Conservation (phyloP, 495 filamentous ascomycete genomes). For the Penicillium psychrofluorescens region DNA sequence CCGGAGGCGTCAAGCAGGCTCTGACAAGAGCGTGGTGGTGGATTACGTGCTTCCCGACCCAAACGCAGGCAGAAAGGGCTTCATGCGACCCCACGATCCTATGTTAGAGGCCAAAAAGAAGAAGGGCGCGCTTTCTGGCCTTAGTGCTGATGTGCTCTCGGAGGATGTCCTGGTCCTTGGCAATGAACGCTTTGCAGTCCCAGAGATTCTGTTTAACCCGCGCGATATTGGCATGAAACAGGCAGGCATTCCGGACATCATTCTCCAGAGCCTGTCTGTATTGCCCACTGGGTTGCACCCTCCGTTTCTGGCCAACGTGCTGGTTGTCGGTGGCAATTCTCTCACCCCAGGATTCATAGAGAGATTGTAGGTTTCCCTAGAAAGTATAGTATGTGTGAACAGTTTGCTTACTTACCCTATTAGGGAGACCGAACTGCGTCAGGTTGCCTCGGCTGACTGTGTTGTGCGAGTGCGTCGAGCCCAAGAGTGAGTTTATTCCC, state of each 20-base stretch:
- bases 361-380: constrained; percentile 49
- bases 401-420: neutral
- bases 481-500: constrained; percentile 44
- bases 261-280: constrained; percentile 71
- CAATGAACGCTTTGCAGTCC: constrained; percentile 87
- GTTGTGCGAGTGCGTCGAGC: constrained; percentile 65
- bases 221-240: constrained; percentile 81
- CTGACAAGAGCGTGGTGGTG: constrained; percentile 66
- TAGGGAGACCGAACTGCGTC: constrained; percentile 63
- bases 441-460: constrained; percentile 70
- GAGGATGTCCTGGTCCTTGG: constrained; percentile 83
- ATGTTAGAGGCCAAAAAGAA: constrained; percentile 50
- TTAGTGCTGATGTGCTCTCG: constrained; percentile 45
- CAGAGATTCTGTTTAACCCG: constrained; percentile 84
- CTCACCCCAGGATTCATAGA: constrained; percentile 75
- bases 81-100: constrained; percentile 70
- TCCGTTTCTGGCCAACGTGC: constrained; percentile 74
- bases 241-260: constrained; percentile 70
- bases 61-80: constrained; percentile 64
- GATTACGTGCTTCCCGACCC: constrained; percentile 95
- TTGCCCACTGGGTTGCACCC: constrained; percentile 73
- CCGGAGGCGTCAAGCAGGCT: constrained; percentile 32
- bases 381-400: neutral
- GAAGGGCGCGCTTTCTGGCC: constrained; percentile 43
- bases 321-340: constrained; percentile 83